Percentiles rank a stretch among this genome's conserved stretches.
These are phyloP conservation scores for Lecanicillium sp. DNA, from an alignment of 2,329 filamentous ascomycete species.

Conservation along the genomic window DNA sequence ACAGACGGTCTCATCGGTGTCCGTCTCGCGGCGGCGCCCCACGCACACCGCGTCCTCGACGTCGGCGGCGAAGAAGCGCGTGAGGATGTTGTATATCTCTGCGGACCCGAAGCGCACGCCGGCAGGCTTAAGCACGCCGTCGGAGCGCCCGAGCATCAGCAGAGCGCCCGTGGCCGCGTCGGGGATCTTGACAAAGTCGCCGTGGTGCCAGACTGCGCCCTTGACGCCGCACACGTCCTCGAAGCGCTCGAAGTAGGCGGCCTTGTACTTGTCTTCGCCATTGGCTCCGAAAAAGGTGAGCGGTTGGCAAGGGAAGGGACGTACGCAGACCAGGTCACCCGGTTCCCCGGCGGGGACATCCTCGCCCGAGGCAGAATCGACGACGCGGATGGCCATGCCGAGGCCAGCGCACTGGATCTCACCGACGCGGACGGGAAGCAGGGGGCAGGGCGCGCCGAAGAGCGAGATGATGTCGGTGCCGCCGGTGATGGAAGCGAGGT, in stretches of 20 bases:
- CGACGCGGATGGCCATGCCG: slow-evolving; percentile 67
- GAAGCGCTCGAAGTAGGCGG: slow-evolving; percentile 86
- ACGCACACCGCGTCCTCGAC: slow-evolving; percentile 86
- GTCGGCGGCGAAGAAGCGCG: slow-evolving; percentile 71
- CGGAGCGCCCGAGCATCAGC: slow-evolving; percentile 85
- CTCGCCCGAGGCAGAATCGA: slow-evolving; percentile 52
- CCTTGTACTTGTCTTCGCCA: slow-evolving; percentile 65
- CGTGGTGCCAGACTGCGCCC: slow-evolving; percentile 76
- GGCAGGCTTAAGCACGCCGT: slow-evolving; percentile 87
- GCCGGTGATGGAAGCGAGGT: slow-evolving; percentile 89
- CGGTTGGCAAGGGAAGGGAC: slow-evolving; percentile 85
- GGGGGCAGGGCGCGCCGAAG: slow-evolving; percentile 77
- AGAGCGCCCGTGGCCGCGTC: slow-evolving; percentile 69
- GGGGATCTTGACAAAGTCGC: slow-evolving; percentile 71
- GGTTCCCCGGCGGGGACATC: slow-evolving; percentile 57
- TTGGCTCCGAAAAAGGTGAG: slow-evolving; percentile 74
- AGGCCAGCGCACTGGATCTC: slow-evolving; percentile 74
- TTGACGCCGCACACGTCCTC: slow-evolving; percentile 33
- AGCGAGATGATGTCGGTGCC: slow-evolving; percentile 96
- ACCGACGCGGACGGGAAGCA: slow-evolving; percentile 65
- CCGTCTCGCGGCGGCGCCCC: slow-evolving; percentile 63
- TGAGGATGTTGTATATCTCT: slow-evolving; percentile 93
- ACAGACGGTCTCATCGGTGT: slow-evolving; percentile 80
- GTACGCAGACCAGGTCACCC: slow-evolving; percentile 81
- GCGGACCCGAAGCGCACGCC: slow-evolving; percentile 90